phyloP scores from a whole-genome alignment of 495 filamentous ascomycete species.

The Penicillium silybi region DNA sequence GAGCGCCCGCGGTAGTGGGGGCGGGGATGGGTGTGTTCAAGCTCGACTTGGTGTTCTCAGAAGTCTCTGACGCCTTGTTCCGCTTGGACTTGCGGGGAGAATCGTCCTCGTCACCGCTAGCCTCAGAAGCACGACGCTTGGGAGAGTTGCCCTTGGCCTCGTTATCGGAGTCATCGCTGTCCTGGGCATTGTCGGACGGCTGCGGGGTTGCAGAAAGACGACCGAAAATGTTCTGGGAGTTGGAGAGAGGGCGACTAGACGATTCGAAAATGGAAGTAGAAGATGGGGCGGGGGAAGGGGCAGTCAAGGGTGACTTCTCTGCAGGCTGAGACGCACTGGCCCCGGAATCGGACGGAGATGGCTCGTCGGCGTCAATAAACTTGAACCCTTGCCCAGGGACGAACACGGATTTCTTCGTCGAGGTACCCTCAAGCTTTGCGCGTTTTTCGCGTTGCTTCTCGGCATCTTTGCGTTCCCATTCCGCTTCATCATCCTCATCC shows the following conservation, averaged over 20 bases:
- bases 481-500: conserved; percentile 50
- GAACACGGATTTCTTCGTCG: conserved; percentile 35
- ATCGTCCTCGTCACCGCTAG: conserved; percentile 24
- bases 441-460: conserved; percentile 45
- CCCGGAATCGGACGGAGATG: conserved; percentile 2
- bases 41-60: conserved; percentile 27
- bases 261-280: conserved; percentile 21
- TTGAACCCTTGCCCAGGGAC: conserved; percentile 38
- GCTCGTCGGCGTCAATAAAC: conserved; percentile 32
- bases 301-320: conserved; percentile 9
- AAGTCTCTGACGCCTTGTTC: conserved; percentile 17
- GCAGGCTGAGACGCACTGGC: conserved; percentile 7
- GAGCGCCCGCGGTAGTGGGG: conserved; percentile 30
- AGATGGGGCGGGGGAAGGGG: conserved; percentile 10
- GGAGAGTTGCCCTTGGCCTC: conserved; percentile 18
- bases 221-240: conserved; percentile 57
- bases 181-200: conserved; percentile 17
- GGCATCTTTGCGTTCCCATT: conserved; percentile 45
- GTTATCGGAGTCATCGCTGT: conserved; percentile 26
- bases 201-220: conserved; percentile 54
- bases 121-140: conserved; percentile 18
- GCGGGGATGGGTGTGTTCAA: conserved; percentile 24
- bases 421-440: conserved; percentile 28
- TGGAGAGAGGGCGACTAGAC: conserved; percentile 21
- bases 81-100: conserved; percentile 20